Percentiles rank a stretch among this genome's conserved stretches.
phyloP scores from a whole-genome alignment of 1,284 basidiomycete genomes.

The Ganoderma multipileum region DNA sequence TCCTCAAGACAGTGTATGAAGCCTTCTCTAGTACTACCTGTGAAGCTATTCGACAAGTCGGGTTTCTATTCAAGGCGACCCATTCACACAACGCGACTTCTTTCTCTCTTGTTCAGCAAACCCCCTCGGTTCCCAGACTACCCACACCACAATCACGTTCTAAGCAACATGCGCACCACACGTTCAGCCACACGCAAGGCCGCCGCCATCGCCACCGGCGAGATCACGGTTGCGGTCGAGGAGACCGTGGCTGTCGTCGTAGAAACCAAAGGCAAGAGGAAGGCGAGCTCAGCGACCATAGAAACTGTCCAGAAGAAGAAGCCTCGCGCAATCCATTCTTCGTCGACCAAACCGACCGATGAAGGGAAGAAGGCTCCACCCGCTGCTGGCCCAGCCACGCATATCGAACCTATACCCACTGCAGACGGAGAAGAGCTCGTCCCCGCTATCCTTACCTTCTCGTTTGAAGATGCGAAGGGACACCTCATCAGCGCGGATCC shows the following conservation, averaged over 20 bases:
- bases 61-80: background rate
- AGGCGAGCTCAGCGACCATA: constrained; percentile 19
- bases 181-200: constrained; percentile 45
- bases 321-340: constrained; percentile 22
- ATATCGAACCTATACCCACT: constrained; percentile 6
- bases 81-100: constrained; percentile 35
- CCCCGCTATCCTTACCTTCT: constrained; percentile 75
- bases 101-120: constrained; percentile 47
- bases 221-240: background rate
- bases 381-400: constrained; percentile 3
- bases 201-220: constrained; percentile 11
- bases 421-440: constrained; percentile 46
- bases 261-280: constrained; percentile 32
- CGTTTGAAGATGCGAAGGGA: constrained; percentile 73
- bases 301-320: constrained; percentile 20
- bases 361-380: constrained; percentile 9
- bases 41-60: background rate
- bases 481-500: constrained; percentile 75
- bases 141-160: background rate
- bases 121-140: too few relatives aligned
- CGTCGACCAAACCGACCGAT: constrained; percentile 7
- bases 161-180: constrained; percentile 45
- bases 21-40: background rate
- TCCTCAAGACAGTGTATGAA: background rate
- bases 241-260: constrained; percentile 7